These are phyloP conservation scores for Aspergillus nomiae DNA, from an alignment of 2,329 filamentous ascomycete genomes.

Conservation along the genomic window DNA sequence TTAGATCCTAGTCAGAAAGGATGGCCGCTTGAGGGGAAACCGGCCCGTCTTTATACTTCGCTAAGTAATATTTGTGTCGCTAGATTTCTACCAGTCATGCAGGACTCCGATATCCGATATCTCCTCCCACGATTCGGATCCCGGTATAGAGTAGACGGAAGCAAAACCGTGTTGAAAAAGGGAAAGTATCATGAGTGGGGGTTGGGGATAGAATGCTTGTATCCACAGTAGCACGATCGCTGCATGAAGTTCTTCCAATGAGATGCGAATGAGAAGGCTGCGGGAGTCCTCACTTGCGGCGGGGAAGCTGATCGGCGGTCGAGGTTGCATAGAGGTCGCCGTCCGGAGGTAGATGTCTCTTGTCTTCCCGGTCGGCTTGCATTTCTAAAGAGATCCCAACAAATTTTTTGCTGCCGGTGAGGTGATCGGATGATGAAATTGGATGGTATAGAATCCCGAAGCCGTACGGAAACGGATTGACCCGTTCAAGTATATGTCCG, in stretches of 20 bases:
- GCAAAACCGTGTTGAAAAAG: slow-evolving; percentile 5
- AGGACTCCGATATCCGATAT: background rate
- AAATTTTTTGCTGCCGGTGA: no score
- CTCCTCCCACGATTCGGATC: background rate
- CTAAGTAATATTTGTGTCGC: background rate
- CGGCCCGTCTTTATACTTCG: background rate
- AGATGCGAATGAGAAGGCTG: background rate
- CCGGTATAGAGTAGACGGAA: background rate
- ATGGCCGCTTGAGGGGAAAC: background rate
- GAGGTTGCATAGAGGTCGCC: background rate
- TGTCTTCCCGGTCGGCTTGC: background rate
- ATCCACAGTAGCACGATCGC: background rate
- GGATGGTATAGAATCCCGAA: background rate
- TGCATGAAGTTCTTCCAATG: slow-evolving; percentile 5
- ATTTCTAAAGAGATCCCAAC: background rate
- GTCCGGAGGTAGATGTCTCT: background rate
- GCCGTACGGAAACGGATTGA: background rate
- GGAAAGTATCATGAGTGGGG: background rate
- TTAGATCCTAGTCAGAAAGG: background rate
- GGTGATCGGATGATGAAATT: background rate
- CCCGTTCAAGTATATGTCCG: background rate
- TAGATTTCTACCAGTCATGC: background rate
- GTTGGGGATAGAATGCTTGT: slow-evolving; percentile 4
- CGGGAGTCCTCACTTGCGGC: background rate
- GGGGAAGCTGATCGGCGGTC: background rate